Base-by-base conservation (phyloP, 495 filamentous ascomycete genomes). In the Talaromyces proteolyticus region DNA sequence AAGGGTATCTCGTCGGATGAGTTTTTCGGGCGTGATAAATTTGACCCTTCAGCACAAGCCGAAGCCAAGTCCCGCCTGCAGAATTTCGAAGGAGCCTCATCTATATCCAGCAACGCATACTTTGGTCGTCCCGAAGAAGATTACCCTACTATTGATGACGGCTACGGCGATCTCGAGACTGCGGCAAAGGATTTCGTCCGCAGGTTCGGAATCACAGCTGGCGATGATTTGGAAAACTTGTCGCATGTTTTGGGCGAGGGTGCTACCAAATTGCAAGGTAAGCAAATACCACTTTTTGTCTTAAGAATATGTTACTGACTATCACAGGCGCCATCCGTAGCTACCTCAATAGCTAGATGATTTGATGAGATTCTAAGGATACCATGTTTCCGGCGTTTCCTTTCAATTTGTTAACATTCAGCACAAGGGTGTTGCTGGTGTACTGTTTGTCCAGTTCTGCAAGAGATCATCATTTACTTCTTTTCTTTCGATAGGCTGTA, bases 1-100 rank as follows among this genome's bases (percentile, higher is more conserved):
- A 97, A 96, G 75, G 87, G 87, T 64, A 98, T 98, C 56, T 96
- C 91, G 1, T 95, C 89, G 3, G 93, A 98, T 68, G 93, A 98
- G 58, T 96, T 95, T 73, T 98, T 98, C 63, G 90, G 91, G 51
- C 92, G 91, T 58, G 87, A 89, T 21, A 68, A 77, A 44, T 97
- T 86, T 61, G 89, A 98, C 57, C 82, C 91, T 23, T 70, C 73
- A 26, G 83, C 86, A 3, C 85, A 91, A 60, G 76, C 85, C 39
- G 91, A 96, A 73, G 91, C 93, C 44, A 91, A 93, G 69, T 72
- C 78, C 11, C 81, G 93, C 12, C 80, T 98, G 37, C 83, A 88
- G 64, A 85, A 90, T 18, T 98, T 98, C 62, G 93, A 97, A 63
- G 88, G 93, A 41, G 93, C 93, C 10, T 85, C 84, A 8, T 68